Base-by-base conservation (phyloP, 768 basidiomycete genomes). In the Nidula microcarpa region DNA sequence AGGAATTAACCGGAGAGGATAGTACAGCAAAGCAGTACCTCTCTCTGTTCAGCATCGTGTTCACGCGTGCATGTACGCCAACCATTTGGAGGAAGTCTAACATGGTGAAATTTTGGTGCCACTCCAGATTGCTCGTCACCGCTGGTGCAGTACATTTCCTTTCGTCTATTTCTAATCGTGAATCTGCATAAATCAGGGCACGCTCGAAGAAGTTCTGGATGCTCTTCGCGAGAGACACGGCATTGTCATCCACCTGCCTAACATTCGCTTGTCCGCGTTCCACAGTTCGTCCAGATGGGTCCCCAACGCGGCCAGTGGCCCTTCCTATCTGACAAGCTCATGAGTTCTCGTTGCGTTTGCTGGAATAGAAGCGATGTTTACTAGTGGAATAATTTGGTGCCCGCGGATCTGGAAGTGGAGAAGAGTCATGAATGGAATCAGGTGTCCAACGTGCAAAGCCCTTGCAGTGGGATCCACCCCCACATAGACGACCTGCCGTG, bases 231-330 rank as follows among this genome's bases (percentile, higher is more conserved):
- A 99, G 82, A 14, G 75, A 73, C 10, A 61, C 52, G 43, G 88
- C 85, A 60, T 98, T 98, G 49, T 71, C 57, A 37, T 82, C 75
- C 3, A 94, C 80, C 49, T 82, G 76, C 8, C 78, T 68, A 10
- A 69, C 67, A 35, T 85, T 76, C 4, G 93, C 81, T 3, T 84
- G 76, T 51, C 85, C 80, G 17, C 97, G 85, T 68, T 97, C 96
- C 0, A 82, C 82, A 4, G 80, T 77, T 35, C 95, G 80, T 1
- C 97, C 96, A 4, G 95, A 96, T 6, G 97, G 97, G 65, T 99
- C 97, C 5, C 97, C 97, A 44, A 99, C 87, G n/a, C 89, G 84
- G 7, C 94, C 97, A 0, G 96, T 98, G 7, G 94, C 95, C 1
- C 94, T 94, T 33, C 97, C 96, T 65, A 98, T 89, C 96, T 98